Percentiles rank a stretch among this genome's conserved stretches.
Conservation (phyloP, 208 protist genomes). For the Trypanosoma vivax region DNA sequence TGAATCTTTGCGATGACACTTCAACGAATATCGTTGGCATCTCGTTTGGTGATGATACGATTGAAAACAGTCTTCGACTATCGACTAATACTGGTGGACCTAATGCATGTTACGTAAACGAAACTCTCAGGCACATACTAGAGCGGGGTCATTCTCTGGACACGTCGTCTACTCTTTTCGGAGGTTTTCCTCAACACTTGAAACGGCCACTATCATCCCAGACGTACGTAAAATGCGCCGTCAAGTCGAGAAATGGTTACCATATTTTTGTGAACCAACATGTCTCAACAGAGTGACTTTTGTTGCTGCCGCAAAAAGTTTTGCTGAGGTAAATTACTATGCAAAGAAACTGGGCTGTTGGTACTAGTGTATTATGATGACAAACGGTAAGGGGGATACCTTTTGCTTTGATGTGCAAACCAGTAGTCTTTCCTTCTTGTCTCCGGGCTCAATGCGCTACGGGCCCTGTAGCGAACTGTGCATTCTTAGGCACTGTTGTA, state of each 20-base stretch:
- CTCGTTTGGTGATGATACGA: conserved; percentile 35
- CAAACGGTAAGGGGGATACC: conserved; percentile 38
- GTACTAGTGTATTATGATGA: conserved; percentile 47
- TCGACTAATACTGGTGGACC: conserved; percentile 13
- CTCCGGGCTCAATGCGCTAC: conserved; percentile 27
- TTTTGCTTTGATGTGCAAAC: conserved; percentile 53
- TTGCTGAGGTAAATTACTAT: conserved; percentile 45
- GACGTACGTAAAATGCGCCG: conserved; percentile 23
- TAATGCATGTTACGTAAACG: conserved; percentile 49
- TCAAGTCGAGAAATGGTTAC: conserved; percentile 27
- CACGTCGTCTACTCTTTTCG: conserved; percentile 31
- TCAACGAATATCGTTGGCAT: conserved; percentile 39
- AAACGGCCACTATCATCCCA: conserved; percentile 22
- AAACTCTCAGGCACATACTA: conserved; percentile 33
- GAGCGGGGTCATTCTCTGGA: conserved; percentile 24
- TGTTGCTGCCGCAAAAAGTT: conserved; percentile 47
- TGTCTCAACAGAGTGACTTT: conserved; percentile 54
- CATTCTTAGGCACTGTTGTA: conserved; percentile 61
- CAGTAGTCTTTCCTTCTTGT: conserved; percentile 56
- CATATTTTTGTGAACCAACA: conserved; percentile 16
- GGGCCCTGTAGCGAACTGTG: conserved; percentile 24
- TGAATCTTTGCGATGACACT: conserved; percentile 48
- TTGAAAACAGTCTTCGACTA: conserved; percentile 22
- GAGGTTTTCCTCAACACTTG: conserved; percentile 34
- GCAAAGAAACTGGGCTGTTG: conserved; percentile 33